Evolutionary conservation across 179 eudicot species (phyloP).

Genomic region (Pouteria campechiana): DNA sequence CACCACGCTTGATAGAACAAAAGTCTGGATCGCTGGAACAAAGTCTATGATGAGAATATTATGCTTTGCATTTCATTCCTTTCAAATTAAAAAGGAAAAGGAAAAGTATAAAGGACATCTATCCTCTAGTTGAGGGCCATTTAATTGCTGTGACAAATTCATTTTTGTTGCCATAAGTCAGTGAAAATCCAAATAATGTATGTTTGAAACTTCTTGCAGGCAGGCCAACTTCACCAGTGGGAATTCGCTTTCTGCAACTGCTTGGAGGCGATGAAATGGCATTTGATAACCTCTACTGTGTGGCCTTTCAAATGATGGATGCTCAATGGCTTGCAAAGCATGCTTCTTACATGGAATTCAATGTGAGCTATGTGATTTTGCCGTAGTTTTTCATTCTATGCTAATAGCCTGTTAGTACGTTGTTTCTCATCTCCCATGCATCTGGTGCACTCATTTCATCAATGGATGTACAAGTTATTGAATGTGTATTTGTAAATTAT

Average conservation of each 20-base stretch:
- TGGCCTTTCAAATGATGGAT: slow-evolving; percentile 89
- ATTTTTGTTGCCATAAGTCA: neutral
- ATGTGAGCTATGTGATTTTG: slow-evolving; percentile 37
- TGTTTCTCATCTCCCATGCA: no score
- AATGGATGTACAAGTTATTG: no score
- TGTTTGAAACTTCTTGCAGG: slow-evolving; percentile 32
- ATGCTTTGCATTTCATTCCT: no score
- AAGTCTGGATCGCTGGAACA: no score
- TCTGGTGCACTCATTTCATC: no score
- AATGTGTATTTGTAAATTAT: no score
- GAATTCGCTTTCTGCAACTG: slow-evolving; percentile 55
- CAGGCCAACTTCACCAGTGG: slow-evolving; percentile 55
- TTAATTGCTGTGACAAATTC: neutral
- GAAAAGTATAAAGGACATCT: no score
- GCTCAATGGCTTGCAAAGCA: slow-evolving; percentile 97
- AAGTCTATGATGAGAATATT: no score
- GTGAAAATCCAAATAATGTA: neutral
- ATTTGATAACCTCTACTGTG: slow-evolving; percentile 77
- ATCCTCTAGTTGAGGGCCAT: neutral
- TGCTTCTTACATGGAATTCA: slow-evolving; percentile 96
- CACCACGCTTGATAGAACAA: no score
- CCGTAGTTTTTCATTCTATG: no score
- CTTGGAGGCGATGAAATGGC: slow-evolving; percentile 79
- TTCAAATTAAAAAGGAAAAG: no score
- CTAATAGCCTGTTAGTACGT: no score